These are phyloP conservation scores for Vararia minispora DNA, from an alignment of 768 basidiomycete species.

Conservation along the genomic window DNA sequence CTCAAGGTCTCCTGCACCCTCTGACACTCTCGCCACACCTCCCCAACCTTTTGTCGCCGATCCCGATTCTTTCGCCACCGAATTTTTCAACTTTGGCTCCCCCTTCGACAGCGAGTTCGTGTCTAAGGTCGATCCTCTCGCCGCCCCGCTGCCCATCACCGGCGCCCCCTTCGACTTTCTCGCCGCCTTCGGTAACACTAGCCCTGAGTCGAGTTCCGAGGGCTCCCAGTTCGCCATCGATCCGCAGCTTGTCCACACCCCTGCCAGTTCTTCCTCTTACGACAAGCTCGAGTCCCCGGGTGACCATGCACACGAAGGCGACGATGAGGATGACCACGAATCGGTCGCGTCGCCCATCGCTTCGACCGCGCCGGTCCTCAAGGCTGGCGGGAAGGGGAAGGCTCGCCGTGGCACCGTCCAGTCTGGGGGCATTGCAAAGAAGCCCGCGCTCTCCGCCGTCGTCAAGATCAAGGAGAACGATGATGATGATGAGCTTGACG, in stretches of 20 bases:
- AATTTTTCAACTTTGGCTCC: constrained; percentile 19
- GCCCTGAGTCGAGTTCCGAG: constrained; percentile 16
- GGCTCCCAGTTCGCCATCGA: constrained; percentile 41
- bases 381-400: constrained; percentile 33
- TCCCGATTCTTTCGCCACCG: constrained; percentile 8
- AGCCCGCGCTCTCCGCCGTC: constrained; percentile 23
- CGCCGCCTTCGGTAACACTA: constrained; percentile 22
- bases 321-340: constrained; percentile 24
- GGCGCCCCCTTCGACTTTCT: constrained; percentile 29
- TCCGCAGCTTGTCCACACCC: constrained; percentile 66
- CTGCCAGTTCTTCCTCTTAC: constrained; percentile 35
- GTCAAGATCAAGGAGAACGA: constrained; percentile 30
- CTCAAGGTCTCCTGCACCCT: constrained; percentile 18
- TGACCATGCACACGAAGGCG: constrained; percentile 21
- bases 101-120: constrained; percentile 19
- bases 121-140: constrained; percentile 16
- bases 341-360: constrained; percentile 14
- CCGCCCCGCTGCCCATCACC: constrained; percentile 16
- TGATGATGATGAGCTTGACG: constrained; percentile 50
- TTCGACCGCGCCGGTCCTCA: constrained; percentile 27
- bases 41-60: constrained; percentile 16
- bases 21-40: constrained; percentile 17
- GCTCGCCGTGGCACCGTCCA: constrained; percentile 58
- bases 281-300: constrained; percentile 25
- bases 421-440: constrained; percentile 65